Conservation (phyloP, 83 land plant genomes). For the Diphasiastrum complanatum region DNA sequence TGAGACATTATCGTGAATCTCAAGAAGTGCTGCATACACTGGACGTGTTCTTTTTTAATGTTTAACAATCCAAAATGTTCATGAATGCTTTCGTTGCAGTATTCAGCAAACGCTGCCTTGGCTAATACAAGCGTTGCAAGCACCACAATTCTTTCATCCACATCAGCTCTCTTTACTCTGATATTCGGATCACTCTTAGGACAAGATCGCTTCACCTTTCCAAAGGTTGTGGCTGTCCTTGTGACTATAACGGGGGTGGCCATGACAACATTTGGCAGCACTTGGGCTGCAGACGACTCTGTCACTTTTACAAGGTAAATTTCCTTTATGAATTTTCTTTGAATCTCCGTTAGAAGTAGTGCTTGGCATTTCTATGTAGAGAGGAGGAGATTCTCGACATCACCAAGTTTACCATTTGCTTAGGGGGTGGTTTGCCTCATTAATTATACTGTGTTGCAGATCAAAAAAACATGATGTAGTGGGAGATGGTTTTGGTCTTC, state of each 20-base stretch:
- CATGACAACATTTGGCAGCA: constrained; percentile 5
- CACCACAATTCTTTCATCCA: not conserved
- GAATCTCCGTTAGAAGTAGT: no score
- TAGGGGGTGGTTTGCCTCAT: no score
- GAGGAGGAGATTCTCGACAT: no score
- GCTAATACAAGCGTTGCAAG: constrained; percentile 6
- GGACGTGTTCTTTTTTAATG: no score
- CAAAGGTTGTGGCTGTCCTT: not conserved
- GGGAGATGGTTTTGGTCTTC: constrained; percentile 79
- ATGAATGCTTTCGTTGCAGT: no score
- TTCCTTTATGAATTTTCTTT: no score
- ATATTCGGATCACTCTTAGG: not conserved
- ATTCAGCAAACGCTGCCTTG: not conserved
- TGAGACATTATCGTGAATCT: no score
- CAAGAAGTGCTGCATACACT: no score
- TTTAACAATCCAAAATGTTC: no score
- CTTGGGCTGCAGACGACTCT: constrained; percentile 1
- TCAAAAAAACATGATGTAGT: constrained; percentile 44
- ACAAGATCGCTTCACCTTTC: not conserved
- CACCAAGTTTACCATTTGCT: no score
- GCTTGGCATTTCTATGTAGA: no score
- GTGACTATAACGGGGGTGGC: not conserved
- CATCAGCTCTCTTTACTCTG: constrained; percentile 1
- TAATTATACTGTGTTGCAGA: no score
- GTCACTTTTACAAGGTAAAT: not conserved